Conservation (phyloP, 2,329 filamentous ascomycete genomes). For the Elsinoe ampelina region DNA sequence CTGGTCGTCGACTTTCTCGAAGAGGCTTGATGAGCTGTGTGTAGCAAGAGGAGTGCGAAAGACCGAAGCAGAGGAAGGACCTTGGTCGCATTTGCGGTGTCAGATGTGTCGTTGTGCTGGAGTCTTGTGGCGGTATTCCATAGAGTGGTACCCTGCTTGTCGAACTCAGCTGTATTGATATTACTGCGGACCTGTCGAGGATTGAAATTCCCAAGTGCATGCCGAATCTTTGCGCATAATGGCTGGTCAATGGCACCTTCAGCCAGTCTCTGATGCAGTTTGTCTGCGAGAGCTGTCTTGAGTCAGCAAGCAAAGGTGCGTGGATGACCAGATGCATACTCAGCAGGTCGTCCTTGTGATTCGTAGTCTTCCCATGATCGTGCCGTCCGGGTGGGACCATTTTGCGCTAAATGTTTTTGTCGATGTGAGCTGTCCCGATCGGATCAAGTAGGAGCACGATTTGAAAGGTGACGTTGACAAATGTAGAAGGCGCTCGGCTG, state of each 20-base stretch:
- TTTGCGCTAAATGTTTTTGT: too few species aligned
- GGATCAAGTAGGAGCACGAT: background rate
- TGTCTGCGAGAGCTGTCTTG: background rate
- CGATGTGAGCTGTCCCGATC: too few species aligned
- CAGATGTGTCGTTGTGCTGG: conserved; percentile 15
- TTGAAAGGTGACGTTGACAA: background rate
- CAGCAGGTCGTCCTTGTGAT: background rate
- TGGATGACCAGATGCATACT: background rate
- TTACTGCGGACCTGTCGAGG: background rate
- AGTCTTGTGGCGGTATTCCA: conserved; percentile 59
- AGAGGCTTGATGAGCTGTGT: conserved; percentile 41
- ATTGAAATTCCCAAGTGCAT: background rate
- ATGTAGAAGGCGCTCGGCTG: background rate
- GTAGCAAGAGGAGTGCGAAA: conserved; percentile 60
- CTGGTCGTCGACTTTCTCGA: conserved; percentile 19
- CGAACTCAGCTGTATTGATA: conserved; percentile 41
- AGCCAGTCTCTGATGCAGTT: background rate
- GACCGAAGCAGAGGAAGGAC: conserved; percentile 34
- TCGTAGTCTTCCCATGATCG: background rate
- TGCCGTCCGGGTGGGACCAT: background rate
- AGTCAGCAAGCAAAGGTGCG: background rate
- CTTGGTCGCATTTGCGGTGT: conserved; percentile 14
- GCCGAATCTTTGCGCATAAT: conserved; percentile 9
- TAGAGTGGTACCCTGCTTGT: conserved; percentile 47
- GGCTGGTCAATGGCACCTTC: conserved; percentile 5